Evolutionary conservation across 2,329 filamentous ascomycete species (phyloP).

Genomic region (Colletotrichum sp.): DNA sequence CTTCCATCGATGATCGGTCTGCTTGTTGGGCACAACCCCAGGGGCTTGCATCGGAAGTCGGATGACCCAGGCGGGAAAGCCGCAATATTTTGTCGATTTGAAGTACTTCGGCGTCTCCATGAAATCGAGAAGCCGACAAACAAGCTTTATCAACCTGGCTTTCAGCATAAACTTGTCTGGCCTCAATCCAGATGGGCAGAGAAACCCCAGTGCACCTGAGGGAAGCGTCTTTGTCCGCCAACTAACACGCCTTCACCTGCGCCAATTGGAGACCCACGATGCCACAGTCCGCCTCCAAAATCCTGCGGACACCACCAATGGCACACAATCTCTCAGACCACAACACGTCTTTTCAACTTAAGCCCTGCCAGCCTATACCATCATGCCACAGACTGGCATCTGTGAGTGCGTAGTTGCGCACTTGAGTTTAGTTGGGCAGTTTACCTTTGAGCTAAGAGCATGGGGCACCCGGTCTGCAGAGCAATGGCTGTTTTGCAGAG

Average conservation of each 20-base stretch:
- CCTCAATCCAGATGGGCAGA: not conserved
- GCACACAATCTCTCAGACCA: too few species aligned
- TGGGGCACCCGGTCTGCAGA: too few species aligned
- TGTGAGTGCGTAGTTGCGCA: too few species aligned
- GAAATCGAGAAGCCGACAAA: not conserved
- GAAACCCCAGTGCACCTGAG: not conserved
- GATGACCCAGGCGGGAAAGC: not conserved
- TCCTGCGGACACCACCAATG: too few species aligned
- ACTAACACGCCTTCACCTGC: not conserved
- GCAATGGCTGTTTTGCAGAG: too few species aligned
- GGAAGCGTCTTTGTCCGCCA: not conserved
- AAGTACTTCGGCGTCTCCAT: not conserved
- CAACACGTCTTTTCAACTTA: too few species aligned
- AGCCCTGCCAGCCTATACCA: too few species aligned
- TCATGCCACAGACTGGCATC: too few species aligned
- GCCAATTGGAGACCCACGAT: not conserved
- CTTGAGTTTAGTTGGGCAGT: too few species aligned
- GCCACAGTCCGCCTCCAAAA: too few species aligned
- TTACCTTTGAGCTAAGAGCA: too few species aligned
- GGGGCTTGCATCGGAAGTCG: not conserved
- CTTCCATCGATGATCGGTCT: conserved; percentile 2
- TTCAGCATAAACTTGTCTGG: not conserved
- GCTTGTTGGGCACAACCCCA: not conserved
- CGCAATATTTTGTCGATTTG: not conserved
- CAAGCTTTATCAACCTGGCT: not conserved